Conservation (phyloP, 148 eudicot genomes). For the Nepenthes gracilis region DNA sequence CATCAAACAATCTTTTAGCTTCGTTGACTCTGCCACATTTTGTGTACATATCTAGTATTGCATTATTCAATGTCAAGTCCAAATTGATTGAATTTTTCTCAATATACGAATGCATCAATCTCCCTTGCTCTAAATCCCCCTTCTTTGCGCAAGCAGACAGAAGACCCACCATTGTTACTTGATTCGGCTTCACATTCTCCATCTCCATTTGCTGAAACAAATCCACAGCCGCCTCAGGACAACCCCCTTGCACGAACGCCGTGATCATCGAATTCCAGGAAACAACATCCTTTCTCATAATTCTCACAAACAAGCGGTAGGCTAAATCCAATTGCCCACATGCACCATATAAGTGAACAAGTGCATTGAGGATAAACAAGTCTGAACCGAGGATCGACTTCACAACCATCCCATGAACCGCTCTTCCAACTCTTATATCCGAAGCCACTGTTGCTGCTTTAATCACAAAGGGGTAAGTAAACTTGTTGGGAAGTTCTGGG, state of each 20-base stretch:
- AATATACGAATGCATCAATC: constrained; percentile 19
- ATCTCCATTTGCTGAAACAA: constrained; percentile 21
- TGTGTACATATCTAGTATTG: constrained; percentile 38
- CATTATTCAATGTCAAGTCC: constrained; percentile 21
- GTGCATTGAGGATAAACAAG: constrained; percentile 24
- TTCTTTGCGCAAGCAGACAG: constrained; percentile 31
- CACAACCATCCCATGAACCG: constrained; percentile 32
- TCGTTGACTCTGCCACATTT: constrained; percentile 30
- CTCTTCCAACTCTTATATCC: constrained; percentile 15
- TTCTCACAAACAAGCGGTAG: constrained; percentile 17
- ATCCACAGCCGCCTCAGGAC: constrained; percentile 23
- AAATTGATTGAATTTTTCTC: constrained; percentile 15
- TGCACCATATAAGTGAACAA: constrained; percentile 26
- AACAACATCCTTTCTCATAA: constrained; percentile 26
- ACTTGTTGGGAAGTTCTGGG: constrained; percentile 25
- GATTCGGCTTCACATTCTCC: constrained; percentile 23
- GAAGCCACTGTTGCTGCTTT: constrained; percentile 26
- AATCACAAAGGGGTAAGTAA: constrained; percentile 40
- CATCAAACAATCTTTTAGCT: constrained; percentile 21
- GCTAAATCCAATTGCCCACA: constrained; percentile 28
- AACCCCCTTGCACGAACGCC: constrained; percentile 22
- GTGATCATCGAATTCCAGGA: constrained; percentile 42
- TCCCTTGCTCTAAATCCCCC: constrained; percentile 28
- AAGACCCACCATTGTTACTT: constrained; percentile 29
- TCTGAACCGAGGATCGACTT: constrained; percentile 19